Evolutionary conservation across 2,329 filamentous ascomycete species (phyloP), one percentile per base, ranked within the genome.

Genomic region (Ilyonectria destructans): DNA sequence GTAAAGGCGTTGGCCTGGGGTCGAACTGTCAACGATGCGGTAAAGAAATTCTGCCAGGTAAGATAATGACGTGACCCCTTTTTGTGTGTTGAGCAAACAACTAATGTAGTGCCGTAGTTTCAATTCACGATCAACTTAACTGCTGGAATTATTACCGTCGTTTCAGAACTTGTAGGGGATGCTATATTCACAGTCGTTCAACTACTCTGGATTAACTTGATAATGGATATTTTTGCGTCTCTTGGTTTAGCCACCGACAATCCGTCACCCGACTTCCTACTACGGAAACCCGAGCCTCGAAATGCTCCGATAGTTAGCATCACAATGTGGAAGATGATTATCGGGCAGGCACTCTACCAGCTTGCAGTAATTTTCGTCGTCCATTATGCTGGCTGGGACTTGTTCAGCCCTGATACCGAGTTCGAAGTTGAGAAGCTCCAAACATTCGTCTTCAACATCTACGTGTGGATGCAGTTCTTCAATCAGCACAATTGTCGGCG

Each of bases 391-490:
- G 90, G 89, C 1, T 81, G 82, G 59, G 77, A 81, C 8, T 87
- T 92, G 40, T 84, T 92, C 17, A 91, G 72, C 80, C 91, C 48
- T 76, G 82, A 85, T 56, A 79, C 78, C 1, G 49, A 72, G 21
- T 68, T 69, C 13, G 79, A 81, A 43, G 74, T 77, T 6, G 77
- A 82, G 49, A 78, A 80, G 23, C 80, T 85, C 21, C 81, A 89
- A 63, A 94, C 93, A 1, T 84, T 96, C 12, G 91, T 96, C 6
- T 95, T 96, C 85, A 96, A 96, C 81, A 93, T 92, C 0, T 96
- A 95, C 73, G 92, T 95, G 51, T 95, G 93, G 92, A 94, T 96
- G 92, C 93, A 96, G 72, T 93, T 96, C 70, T 96, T 96, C 86
- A 96, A 96, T 75, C 89, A 94, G 74, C 89, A 93, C 82, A 95